Percentiles rank a stretch among this genome's conserved stretches.
Evolutionary conservation across 768 basidiomycete species (phyloP).

Genomic region (Leccinum ochraceum): DNA sequence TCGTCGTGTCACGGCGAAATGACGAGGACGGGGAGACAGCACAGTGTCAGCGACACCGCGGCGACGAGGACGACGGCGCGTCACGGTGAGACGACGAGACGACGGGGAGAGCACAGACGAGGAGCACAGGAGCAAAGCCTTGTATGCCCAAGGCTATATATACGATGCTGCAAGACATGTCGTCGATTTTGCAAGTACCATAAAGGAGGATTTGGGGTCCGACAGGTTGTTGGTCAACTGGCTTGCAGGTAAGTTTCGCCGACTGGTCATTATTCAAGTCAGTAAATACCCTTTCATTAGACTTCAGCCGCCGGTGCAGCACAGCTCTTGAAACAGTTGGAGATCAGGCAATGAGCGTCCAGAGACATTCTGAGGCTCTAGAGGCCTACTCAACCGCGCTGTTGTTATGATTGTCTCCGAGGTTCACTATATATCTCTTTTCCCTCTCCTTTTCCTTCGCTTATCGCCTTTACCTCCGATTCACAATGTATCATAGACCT

Average conservation of each 20-base stretch:
- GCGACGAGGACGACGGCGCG: too few species aligned
- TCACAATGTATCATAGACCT: too few species aligned
- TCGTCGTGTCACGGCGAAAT: too few species aligned
- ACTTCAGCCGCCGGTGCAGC: slow-evolving; percentile 3
- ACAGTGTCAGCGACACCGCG: too few species aligned
- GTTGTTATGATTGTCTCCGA: too few species aligned
- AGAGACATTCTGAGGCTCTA: not conserved
- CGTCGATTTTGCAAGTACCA: not conserved
- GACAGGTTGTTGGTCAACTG: slow-evolving; percentile 1
- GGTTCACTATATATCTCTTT: too few species aligned
- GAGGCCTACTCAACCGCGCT: slow-evolving; percentile 1
- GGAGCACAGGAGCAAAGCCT: not conserved
- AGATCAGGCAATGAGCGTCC: not conserved
- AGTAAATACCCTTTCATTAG: not conserved
- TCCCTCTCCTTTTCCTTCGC: too few species aligned
- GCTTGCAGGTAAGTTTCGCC: slow-evolving; percentile 3
- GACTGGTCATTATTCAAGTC: fast-evolving
- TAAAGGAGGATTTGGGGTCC: not conserved
- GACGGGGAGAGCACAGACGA: too few species aligned
- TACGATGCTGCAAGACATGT: not conserved
- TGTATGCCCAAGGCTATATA: slow-evolving; percentile 2
- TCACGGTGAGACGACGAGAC: too few species aligned
- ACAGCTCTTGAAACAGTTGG: not conserved
- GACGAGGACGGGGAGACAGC: too few species aligned
- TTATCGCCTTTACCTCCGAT: too few species aligned